A percentile compares a stretch with the other conserved stretches of the same genome.
Evolutionary conservation across 1,284 basidiomycete species (phyloP).

Genomic region (Stereum hirsutum): DNA sequence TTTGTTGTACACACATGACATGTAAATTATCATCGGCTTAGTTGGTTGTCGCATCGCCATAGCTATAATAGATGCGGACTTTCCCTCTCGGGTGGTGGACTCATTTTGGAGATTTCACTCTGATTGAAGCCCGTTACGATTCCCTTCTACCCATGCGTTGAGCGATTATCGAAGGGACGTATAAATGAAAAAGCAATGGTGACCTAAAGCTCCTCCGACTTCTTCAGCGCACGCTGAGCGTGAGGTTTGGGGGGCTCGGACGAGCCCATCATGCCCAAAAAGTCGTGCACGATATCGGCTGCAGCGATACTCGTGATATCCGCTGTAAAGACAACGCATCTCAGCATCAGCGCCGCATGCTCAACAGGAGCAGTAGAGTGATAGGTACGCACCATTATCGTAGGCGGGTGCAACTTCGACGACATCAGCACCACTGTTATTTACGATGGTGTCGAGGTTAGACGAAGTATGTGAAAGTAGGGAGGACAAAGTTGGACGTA

Average conservation of each 20-base stretch:
- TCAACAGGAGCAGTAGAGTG: constrained; percentile 38
- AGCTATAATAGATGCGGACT: too few relatives aligned
- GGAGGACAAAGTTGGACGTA: constrained; percentile 27
- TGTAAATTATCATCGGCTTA: too few relatives aligned
- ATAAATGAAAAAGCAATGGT: too few relatives aligned
- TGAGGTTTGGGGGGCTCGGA: constrained; percentile 22
- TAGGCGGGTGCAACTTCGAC: constrained; percentile 82
- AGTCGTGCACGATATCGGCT: constrained; percentile 65
- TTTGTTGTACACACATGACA: too few relatives aligned
- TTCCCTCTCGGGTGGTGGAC: too few relatives aligned
- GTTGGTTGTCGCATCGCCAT: too few relatives aligned
- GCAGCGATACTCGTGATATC: constrained; percentile 67
- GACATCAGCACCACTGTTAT: constrained; percentile 67
- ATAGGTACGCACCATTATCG: constrained; percentile 52
- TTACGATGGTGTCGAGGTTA: too few relatives aligned
- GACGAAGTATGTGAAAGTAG: too few relatives aligned
- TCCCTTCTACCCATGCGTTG: too few relatives aligned
- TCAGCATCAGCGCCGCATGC: background rate
- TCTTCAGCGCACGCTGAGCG: constrained; percentile 9
- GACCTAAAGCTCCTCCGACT: constrained; percentile 19
- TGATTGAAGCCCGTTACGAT: too few relatives aligned
- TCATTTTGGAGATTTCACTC: too few relatives aligned
- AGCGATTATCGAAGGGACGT: too few relatives aligned
- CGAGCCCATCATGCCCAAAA: constrained; percentile 50
- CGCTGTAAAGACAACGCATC: constrained; percentile 21